phyloP scores from a whole-genome alignment of 805 yeast species.

The Kluyveromyces lactis region DNA sequence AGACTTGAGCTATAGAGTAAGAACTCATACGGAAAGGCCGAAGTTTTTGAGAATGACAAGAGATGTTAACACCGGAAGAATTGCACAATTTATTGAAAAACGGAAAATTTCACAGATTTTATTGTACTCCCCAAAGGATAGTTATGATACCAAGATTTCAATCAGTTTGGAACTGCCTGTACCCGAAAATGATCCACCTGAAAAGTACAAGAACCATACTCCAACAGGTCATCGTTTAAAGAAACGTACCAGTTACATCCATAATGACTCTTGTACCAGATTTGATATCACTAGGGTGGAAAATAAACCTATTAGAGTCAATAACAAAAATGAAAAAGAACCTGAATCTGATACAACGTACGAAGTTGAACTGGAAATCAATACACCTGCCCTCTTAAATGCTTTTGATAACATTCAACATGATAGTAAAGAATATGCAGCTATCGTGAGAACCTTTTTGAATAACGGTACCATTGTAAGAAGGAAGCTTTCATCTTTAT shows the following conservation, averaged over 20 bases:
- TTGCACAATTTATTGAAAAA: constrained; percentile 63
- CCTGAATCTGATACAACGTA: constrained; percentile 24
- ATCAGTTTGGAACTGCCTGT: constrained; percentile 69
- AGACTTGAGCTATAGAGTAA: constrained; percentile 55
- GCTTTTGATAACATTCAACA: constrained; percentile 33
- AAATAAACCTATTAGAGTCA: constrained; percentile 27
- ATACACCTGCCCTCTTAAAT: constrained; percentile 33
- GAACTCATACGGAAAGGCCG: constrained; percentile 58
- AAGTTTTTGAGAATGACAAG: constrained; percentile 56
- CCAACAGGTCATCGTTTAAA: constrained; percentile 58
- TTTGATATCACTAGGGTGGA: constrained; percentile 54
- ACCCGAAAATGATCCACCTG: constrained; percentile 44
- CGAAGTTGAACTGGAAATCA: constrained; percentile 48
- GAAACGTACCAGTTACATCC: constrained; percentile 64
- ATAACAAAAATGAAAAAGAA: constrained; percentile 20
- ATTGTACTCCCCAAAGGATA: constrained; percentile 65
- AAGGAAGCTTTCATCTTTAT: constrained; percentile 27
- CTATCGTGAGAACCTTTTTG: constrained; percentile 46
- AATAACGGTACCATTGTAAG: constrained; percentile 49
- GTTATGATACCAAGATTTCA: constrained; percentile 70
- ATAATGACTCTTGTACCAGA: constrained; percentile 62
- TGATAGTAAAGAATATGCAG: constrained; percentile 51
- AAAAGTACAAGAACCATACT: constrained; percentile 42
- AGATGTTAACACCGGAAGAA: constrained; percentile 60
- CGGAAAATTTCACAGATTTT: constrained; percentile 64